Percentiles rank a stretch among this genome's conserved stretches.
These are phyloP conservation scores for Pichia inconspicua DNA, from an alignment of 1,139 yeast species.

Conservation along the genomic window DNA sequence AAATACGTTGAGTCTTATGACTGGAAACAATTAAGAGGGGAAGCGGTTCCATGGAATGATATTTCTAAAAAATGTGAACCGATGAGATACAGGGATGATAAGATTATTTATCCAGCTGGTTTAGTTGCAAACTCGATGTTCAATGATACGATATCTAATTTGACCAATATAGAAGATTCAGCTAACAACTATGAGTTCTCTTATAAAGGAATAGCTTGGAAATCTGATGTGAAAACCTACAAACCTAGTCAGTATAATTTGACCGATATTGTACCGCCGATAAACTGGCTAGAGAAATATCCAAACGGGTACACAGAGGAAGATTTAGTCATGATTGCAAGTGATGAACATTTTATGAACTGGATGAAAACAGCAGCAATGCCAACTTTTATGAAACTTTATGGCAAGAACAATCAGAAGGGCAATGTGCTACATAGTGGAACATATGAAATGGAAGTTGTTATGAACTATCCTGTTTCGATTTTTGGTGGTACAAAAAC, in stretches of 20 bases:
- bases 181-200: constrained; percentile 43
- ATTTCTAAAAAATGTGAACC: constrained; percentile 55
- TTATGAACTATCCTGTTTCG: constrained; percentile 60
- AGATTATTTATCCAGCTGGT: constrained; percentile 66
- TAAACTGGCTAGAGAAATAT: constrained; percentile 57
- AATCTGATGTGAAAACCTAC: constrained; percentile 49
- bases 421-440: constrained; percentile 46
- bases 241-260: constrained; percentile 52
- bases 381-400: constrained; percentile 60
- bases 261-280: constrained; percentile 67
- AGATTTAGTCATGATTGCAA: constrained; percentile 54
- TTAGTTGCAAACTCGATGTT: constrained; percentile 69
- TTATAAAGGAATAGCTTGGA: constrained; percentile 59
- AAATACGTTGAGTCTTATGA: constrained; percentile 69
- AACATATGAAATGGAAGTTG: constrained; percentile 51
- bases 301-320: constrained; percentile 66
- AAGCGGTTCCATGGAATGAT: constrained; percentile 41
- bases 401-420: constrained; percentile 42
- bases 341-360: constrained; percentile 55
- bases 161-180: constrained; percentile 32
- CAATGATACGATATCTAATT: constrained; percentile 57
- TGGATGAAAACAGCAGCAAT: constrained; percentile 86
- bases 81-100: constrained; percentile 43
- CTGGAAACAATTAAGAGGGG: constrained; percentile 54
- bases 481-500: constrained; percentile 66